Evolutionary conservation across 306 rosid genomes (phyloP).

Genomic region (Begonia masoniana): DNA sequence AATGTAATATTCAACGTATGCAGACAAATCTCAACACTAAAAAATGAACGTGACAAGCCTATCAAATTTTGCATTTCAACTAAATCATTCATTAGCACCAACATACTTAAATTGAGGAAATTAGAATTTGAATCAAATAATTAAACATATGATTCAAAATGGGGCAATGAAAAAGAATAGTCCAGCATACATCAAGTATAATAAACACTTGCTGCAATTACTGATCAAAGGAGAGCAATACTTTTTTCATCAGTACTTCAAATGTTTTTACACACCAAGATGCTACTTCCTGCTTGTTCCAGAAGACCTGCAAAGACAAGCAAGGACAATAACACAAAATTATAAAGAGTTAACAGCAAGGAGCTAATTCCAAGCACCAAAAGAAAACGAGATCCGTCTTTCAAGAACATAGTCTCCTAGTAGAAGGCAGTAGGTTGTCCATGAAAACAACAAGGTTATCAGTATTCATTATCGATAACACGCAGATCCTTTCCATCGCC

Average conservation of each 20-base stretch:
- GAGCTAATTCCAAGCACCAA: constrained; percentile 32
- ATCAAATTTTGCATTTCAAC: too few species aligned
- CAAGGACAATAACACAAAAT: constrained; percentile 28
- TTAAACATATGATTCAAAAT: too few species aligned
- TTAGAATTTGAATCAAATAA: too few species aligned
- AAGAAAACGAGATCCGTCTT: constrained; percentile 52
- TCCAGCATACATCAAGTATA: constrained; percentile 80
- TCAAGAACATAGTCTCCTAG: constrained; percentile 27
- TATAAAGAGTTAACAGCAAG: constrained; percentile 35
- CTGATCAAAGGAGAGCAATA: constrained; percentile 56
- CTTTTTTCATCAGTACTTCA: constrained; percentile 18
- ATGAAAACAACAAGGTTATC: constrained; percentile 13
- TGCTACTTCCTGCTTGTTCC: constrained; percentile 25
- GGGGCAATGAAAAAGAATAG: constrained; percentile 19
- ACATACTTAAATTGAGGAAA: too few species aligned
- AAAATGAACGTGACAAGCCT: too few species aligned
- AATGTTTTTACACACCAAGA: constrained; percentile 39
- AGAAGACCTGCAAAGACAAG: constrained; percentile 74
- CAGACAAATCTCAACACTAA: too few species aligned
- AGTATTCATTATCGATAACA: constrained; percentile 8
- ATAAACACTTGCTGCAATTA: constrained; percentile 56
- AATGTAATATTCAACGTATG: not conserved
- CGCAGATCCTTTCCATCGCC: constrained; percentile 10
- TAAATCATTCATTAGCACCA: too few species aligned
- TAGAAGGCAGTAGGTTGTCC: constrained; percentile 13